Evolutionary conservation across 2,329 filamentous ascomycete genomes (phyloP), one percentile per base, ranked within the genome.

Genomic region (Paraconiothyrium sp.): DNA sequence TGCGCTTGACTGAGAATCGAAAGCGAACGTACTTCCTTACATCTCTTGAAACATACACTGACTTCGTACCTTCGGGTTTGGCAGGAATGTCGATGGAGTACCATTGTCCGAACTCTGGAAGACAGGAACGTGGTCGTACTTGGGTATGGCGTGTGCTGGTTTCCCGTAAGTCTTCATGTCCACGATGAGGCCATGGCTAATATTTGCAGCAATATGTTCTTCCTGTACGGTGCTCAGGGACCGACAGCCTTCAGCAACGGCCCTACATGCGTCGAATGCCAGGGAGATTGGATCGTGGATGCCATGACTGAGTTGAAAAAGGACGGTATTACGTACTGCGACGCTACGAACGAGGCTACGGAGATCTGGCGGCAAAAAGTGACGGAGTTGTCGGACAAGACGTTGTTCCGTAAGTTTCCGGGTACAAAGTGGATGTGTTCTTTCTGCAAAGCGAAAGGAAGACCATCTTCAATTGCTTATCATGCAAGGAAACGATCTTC

Each of bases 201-300:
- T 34, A 13, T 35, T 8, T 1, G n/a, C 22, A 74, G 70, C 1
- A 82, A 81, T 63, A 76, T 80, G 70, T 81, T 82, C 72, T 79
- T 79, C 74, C 69, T 82, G 13, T 83, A 84, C 65, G 81, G 81
- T 2, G 77, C 81, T 4, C 82, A 83, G 59, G 81, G 79, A 0
- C 81, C 81, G 0, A 83, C 81, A 0, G 81, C 81, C 2, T 82
- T 83, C 67, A 77, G 75, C 57, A 84, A 84, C 54, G 81, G 81
- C 0, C 81, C 81, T 2, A 80, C 74, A 34, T 83, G 80, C 62
- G 73, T 82, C 24, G 80, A 83, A 61, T 72, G 76, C 4, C 81
- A 84, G 65, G 79, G 77, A 14, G 79, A 83, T 51, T 83, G 79
- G 73, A 80, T 83, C 39, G 78, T 81, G 35, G 79, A 81, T 54